Conservation (phyloP, 1,284 basidiomycete species). For the Ceratobasidium sp. region DNA sequence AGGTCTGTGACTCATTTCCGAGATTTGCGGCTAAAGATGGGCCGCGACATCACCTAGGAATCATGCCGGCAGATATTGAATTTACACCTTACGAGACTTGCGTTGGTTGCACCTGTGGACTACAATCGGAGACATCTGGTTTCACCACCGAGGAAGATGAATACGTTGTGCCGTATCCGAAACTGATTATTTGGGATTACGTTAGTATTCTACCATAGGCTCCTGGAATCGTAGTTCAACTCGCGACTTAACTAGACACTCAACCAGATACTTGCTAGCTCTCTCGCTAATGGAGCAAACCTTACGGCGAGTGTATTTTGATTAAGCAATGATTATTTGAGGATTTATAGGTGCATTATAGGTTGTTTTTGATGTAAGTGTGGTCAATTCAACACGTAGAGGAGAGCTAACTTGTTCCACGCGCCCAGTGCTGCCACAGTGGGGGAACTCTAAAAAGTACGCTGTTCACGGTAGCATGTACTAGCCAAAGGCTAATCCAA, state of each 20-base stretch:
- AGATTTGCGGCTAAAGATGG: background rate
- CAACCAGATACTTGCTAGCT: slow-evolving; percentile 5
- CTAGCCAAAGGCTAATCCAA: background rate
- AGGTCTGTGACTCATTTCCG: no score
- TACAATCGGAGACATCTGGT: background rate
- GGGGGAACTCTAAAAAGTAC: slow-evolving; percentile 27
- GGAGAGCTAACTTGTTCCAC: background rate
- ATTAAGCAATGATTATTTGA: no score
- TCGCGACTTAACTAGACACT: background rate
- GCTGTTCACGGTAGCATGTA: background rate
- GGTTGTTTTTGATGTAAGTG: slow-evolving; percentile 35
- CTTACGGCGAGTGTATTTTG: slow-evolving; percentile 19
- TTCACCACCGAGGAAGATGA: background rate
- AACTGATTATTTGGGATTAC: slow-evolving; percentile 17
- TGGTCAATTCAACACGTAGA: background rate
- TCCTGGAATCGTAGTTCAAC: no score
- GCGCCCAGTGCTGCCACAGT: slow-evolving; percentile 33
- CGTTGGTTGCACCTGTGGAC: slow-evolving; percentile 7
- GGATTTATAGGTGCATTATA: background rate
- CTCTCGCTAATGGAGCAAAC: slow-evolving; percentile 8
- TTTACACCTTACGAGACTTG: background rate
- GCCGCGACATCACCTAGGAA: background rate
- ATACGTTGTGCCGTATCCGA: background rate
- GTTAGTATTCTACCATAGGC: background rate
- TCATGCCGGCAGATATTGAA: slow-evolving; percentile 20